Evolutionary conservation across 352 stramenopile species (phyloP).

Genomic region (Phytophthora macrochlamydospora): DNA sequence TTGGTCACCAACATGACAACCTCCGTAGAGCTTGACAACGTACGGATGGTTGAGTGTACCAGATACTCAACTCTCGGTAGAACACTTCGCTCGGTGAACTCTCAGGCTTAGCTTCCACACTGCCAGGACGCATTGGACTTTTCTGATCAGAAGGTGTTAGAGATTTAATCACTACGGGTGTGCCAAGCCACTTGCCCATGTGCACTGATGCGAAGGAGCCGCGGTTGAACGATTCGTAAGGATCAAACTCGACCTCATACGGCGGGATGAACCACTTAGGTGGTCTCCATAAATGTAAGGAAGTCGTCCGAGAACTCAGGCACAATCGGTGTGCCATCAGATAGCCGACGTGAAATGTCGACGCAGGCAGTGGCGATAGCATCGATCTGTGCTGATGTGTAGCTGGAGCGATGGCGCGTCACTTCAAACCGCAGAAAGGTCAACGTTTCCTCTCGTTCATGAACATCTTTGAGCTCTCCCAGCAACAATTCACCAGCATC

Average conservation of each 20-base stretch:
- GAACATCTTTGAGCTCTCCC: constrained; percentile 20
- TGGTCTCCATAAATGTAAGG: constrained; percentile 17
- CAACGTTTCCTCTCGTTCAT: constrained; percentile 34
- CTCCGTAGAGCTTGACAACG: constrained; percentile 41
- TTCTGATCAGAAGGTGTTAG: constrained; percentile 8
- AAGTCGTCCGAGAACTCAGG: not conserved
- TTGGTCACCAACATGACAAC: constrained; percentile 35
- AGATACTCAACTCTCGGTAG: constrained; percentile 36
- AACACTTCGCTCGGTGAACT: constrained; percentile 29
- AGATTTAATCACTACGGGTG: constrained; percentile 42
- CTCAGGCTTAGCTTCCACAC: not conserved
- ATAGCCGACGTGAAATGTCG: constrained; percentile 27
- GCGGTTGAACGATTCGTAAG: constrained; percentile 24
- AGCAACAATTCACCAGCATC: constrained; percentile 18
- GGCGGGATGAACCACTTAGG: constrained; percentile 45
- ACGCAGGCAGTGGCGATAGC: constrained; percentile 20
- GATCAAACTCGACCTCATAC: constrained; percentile 40
- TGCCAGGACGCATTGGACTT: not conserved
- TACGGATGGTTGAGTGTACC: constrained; percentile 39
- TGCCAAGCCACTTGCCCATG: constrained; percentile 36
- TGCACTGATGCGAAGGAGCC: constrained; percentile 41
- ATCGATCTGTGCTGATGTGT: constrained; percentile 25
- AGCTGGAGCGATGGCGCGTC: constrained; percentile 27
- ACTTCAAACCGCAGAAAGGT: constrained; percentile 36
- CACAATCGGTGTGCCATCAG: not conserved